phyloP scores from a whole-genome alignment of 106 monocot genomes.

The Cymbidium sinense region DNA sequence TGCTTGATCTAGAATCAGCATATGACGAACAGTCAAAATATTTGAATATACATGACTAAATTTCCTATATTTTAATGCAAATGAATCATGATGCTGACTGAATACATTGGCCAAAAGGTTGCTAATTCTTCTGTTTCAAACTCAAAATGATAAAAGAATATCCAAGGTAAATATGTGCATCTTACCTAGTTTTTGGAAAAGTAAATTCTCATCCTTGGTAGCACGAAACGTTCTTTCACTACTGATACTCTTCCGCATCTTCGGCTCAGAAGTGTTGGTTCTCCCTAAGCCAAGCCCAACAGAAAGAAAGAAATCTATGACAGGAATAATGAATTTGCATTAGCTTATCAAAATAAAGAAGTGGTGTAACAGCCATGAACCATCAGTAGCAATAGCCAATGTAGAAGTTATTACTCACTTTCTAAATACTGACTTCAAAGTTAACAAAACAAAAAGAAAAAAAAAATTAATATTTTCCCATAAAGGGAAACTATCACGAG shows the following conservation, averaged over 20 bases:
- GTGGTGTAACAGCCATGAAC: not conserved
- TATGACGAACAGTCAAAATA: not conserved
- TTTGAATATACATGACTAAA: not conserved
- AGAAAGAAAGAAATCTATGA: conserved; percentile 90
- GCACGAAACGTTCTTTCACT: conserved; percentile 83
- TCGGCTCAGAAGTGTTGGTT: conserved; percentile 61
- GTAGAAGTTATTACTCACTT: not conserved
- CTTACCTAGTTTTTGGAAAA: conserved; percentile 82
- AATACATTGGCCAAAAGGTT: not conserved
- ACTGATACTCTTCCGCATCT: conserved; percentile 87
- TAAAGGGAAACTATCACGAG: not conserved
- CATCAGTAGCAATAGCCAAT: not conserved
- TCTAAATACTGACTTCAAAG: not conserved
- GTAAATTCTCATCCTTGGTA: conserved; percentile 44
- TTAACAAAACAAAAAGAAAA: not conserved
- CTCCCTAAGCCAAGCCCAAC: conserved; percentile 86
- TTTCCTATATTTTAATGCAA: not conserved
- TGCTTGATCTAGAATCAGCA: not conserved
- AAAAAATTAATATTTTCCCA: not conserved
- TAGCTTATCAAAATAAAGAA: not conserved
- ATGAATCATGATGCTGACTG: not conserved
- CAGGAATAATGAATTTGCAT: conserved; percentile 15
- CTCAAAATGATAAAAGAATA: not conserved
- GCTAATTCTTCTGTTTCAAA: not conserved
- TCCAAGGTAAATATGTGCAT: not conserved